Percentiles rank a stretch among this genome's conserved stretches.
These are phyloP conservation scores for Termitomyces sp. DNA, from an alignment of 768 basidiomycete genomes.

Conservation along the genomic window DNA sequence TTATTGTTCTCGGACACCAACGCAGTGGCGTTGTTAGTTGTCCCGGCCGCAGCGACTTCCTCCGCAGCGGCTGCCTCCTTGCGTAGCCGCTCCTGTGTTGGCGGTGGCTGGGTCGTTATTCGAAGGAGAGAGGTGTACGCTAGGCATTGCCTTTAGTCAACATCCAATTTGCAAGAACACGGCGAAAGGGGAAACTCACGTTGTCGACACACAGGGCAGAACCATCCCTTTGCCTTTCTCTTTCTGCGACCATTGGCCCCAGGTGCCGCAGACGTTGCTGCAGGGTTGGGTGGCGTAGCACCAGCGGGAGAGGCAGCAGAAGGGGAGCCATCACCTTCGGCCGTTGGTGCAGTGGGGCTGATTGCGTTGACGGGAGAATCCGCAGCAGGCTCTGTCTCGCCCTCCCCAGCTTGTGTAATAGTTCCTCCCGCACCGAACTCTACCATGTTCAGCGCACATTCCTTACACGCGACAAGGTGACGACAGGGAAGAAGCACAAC, in stretches of 20 bases:
- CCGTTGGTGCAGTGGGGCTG: conserved; percentile 22
- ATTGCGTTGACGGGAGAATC: conserved; percentile 17
- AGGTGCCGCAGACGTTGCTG: conserved; percentile 21
- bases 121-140: conserved; percentile 87
- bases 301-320: conserved; percentile 16
- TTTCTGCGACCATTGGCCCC: conserved; percentile 59
- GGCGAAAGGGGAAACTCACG: conserved; percentile 48
- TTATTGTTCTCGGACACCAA: background rate
- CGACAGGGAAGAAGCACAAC: conserved; percentile 92
- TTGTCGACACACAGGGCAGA: conserved; percentile 94
- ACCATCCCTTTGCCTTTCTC: conserved; percentile 95
- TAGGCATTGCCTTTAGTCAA: conserved; percentile 22
- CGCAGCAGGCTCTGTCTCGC: conserved; percentile 24
- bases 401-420: conserved; percentile 56
- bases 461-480: conserved; percentile 92
- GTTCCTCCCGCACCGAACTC: conserved; percentile 93
- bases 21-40: background rate
- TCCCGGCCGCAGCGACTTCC: background rate
- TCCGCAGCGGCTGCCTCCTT: conserved; percentile 10
- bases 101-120: conserved; percentile 65
- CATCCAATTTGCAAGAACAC: background rate
- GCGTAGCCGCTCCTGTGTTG: conserved; percentile 3
- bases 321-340: conserved; percentile 14
- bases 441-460: conserved; percentile 95
- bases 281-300: conserved; percentile 15